phyloP scores from a whole-genome alignment of 1,139 yeast species.

The Casaregolazyma lundiana region DNA sequence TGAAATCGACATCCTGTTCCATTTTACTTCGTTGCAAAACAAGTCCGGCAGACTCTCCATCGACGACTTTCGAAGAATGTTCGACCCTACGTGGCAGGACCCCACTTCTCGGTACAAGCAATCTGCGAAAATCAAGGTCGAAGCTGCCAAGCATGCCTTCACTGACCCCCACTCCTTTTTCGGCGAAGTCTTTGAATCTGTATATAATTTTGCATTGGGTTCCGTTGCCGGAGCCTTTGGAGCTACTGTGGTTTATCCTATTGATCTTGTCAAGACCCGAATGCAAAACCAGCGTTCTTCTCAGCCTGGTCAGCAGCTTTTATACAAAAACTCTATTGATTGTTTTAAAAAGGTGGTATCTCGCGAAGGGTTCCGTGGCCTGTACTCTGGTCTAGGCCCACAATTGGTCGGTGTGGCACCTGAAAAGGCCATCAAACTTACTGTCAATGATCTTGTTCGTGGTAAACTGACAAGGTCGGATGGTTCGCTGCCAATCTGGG shows the following conservation, averaged over 20 bases:
- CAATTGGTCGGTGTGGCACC: conserved; percentile 97
- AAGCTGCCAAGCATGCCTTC: conserved; percentile 41
- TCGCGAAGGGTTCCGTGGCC: conserved; percentile 80
- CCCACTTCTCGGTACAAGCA: conserved; percentile 33
- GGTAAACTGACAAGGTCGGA: conserved; percentile 57
- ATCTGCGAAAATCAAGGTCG: conserved; percentile 33
- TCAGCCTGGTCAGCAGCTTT: conserved; percentile 45
- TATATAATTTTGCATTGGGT: conserved; percentile 84
- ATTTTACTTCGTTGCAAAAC: conserved; percentile 37
- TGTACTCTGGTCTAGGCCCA: conserved; percentile 90
- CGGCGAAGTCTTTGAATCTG: conserved; percentile 64
- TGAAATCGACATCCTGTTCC: conserved; percentile 42
- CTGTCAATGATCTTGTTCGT: conserved; percentile 87
- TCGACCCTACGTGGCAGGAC: conserved; percentile 44
- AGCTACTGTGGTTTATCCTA: conserved; percentile 97
- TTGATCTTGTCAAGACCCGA: conserved; percentile 91
- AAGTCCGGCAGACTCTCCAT: conserved; percentile 34
- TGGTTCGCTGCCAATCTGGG: conserved; percentile 55
- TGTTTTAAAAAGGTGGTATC: conserved; percentile 75
- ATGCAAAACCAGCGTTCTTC: conserved; percentile 90
- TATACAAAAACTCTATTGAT: conserved; percentile 77
- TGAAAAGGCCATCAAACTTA: conserved; percentile 93
- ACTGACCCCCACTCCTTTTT: conserved; percentile 36
- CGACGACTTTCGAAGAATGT: conserved; percentile 39
- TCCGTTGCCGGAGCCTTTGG: conserved; percentile 97